Conservation (phyloP, 306 rosid species). For the Quercus aquifolioides region DNA sequence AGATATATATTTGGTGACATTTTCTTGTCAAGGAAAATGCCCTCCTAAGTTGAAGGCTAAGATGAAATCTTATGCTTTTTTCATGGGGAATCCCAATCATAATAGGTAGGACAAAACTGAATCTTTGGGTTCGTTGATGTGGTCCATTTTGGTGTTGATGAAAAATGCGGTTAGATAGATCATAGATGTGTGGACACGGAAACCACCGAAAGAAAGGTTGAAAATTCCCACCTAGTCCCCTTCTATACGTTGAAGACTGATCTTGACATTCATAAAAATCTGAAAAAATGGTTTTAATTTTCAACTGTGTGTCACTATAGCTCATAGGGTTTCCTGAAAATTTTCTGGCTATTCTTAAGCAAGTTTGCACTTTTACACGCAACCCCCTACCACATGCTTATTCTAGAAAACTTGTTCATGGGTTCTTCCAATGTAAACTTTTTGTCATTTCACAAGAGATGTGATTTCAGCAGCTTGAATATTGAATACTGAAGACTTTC, state of each 20-base stretch:
- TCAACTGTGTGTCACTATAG: background rate
- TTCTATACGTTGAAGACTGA: background rate
- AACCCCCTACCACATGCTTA: constrained; percentile 8
- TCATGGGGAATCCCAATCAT: constrained; percentile 15
- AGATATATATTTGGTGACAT: background rate
- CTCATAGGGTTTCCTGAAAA: background rate
- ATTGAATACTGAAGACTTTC: background rate
- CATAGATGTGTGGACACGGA: constrained; percentile 5
- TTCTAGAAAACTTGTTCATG: background rate
- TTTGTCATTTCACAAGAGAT: constrained; percentile 3
- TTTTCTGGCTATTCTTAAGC: constrained; percentile 3
- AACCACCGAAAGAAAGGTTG: constrained; percentile 21
- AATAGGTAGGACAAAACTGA: constrained; percentile 10
- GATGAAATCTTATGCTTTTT: background rate
- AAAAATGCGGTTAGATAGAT: background rate
- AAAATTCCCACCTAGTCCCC: constrained; percentile 11
- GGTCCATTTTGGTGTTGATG: constrained; percentile 26
- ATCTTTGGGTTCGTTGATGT: background rate
- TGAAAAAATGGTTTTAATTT: background rate
- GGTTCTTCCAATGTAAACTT: constrained; percentile 3
- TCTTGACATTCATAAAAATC: constrained; percentile 17
- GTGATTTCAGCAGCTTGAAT: background rate
- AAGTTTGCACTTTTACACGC: constrained; percentile 25
- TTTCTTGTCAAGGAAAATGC: background rate
- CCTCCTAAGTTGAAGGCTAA: constrained; percentile 6